Base-by-base conservation (phyloP, 768 basidiomycete species). In the Termitomyces sp. region DNA sequence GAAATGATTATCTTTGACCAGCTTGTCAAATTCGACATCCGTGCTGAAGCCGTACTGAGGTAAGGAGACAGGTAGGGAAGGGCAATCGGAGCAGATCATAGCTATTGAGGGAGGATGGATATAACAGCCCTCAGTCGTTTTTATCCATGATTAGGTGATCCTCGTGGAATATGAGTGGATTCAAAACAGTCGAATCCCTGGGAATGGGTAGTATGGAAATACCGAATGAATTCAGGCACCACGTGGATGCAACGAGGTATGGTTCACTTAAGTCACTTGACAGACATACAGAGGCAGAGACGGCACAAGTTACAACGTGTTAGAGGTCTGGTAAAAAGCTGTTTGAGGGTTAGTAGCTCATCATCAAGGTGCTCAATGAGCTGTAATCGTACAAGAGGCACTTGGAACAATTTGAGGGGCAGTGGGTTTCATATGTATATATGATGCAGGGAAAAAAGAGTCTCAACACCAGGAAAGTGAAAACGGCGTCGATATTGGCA, bases 21-120 rank as follows among this genome's bases (percentile, higher is more conserved):
- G 79, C 35, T 70, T 72, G 51, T 80, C 77, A 65, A 90, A 90
- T 42, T 81, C 74, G 65, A 78, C 70, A 59, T 85, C 81, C 42
- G 79, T 65, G 42, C 83, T 79, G 65, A 89, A 90, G 51, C 88
- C 88, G 62, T 85, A 85, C 67, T 88, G 89, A 51, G 88, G 87
- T 46, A 88, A 76, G 37, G 70, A 61, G 37, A 57, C 46, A 51
- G 66, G 57, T 45, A 44, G 24, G 9, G 51, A 51, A 22, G 65
- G 24, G 14, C 34, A 30, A 35, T 54, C 53, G 26, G 26, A 24
- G 37, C 21, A 51, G 41, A 32, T 48, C 73, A 75, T 73, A 44
- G 57, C 48, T 52, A 48, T 34, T 46, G 21, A 2, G 5, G 38
- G 54, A 56, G 53, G 59, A 15, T 22, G 26, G 14, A 48, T 35